phyloP scores from a whole-genome alignment of 768 basidiomycete species.

The Suillus placidus region DNA sequence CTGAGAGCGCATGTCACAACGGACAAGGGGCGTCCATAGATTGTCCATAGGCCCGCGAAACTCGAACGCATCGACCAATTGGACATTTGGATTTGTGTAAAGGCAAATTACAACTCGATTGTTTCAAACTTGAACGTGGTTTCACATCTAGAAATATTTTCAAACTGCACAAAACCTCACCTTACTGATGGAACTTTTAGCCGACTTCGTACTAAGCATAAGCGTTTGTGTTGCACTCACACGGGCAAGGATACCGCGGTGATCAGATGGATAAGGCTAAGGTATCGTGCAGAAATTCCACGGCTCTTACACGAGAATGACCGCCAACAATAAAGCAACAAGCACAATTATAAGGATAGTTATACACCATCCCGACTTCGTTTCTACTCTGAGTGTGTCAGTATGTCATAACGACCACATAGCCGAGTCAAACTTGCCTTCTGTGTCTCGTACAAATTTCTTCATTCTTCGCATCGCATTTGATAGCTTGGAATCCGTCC shows the following conservation, averaged over 20 bases:
- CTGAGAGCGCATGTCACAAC: background rate
- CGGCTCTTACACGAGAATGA: constrained; percentile 64
- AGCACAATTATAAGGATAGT: constrained; percentile 81
- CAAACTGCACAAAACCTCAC: background rate
- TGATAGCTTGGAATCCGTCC: constrained; percentile 63
- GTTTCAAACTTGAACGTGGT: background rate
- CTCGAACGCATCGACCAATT: no score
- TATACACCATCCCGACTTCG: constrained; percentile 90
- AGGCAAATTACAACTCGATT: background rate
- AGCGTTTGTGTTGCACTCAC: background rate
- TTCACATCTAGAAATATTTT: background rate
- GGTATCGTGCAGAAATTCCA: background rate
- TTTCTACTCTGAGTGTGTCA: constrained; percentile 51
- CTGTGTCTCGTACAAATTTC: constrained; percentile 83
- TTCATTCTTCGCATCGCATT: constrained; percentile 70
- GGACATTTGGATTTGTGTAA: background rate
- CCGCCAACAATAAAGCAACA: constrained; percentile 72
- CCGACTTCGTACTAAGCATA: background rate
- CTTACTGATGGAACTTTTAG: background rate
- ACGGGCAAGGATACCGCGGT: background rate
- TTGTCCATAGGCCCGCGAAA: background rate
- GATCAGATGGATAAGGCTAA: background rate
- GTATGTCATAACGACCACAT: background rate
- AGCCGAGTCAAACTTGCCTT: constrained; percentile 49
- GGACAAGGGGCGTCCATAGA: background rate